A percentile compares a stretch with the other conserved stretches of the same genome.
These are phyloP conservation scores for Rhinocladiella mackenziei DNA, from an alignment of 2,329 filamentous ascomycete species.

Conservation along the genomic window DNA sequence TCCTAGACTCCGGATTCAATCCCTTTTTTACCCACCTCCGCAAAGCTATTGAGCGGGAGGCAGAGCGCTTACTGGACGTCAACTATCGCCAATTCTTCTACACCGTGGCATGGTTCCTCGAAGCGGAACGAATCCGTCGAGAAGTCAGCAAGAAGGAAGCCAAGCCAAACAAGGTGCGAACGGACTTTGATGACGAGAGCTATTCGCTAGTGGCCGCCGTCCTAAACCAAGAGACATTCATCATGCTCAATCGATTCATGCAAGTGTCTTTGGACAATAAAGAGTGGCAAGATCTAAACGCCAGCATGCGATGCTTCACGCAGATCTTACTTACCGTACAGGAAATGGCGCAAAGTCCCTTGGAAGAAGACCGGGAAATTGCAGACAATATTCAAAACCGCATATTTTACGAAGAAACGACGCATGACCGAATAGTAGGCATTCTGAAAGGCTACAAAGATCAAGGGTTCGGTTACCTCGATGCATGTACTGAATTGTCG, in stretches of 20 bases:
- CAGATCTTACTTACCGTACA: constrained; percentile 90
- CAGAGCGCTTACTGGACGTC: constrained; percentile 70
- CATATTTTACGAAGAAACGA: constrained; percentile 97
- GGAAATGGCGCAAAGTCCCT: constrained; percentile 77
- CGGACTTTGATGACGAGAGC: constrained; percentile 62
- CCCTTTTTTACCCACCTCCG: constrained; percentile 80
- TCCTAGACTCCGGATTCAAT: constrained; percentile 93
- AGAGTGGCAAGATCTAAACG: constrained; percentile 79
- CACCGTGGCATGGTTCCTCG: constrained; percentile 84
- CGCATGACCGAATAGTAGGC: constrained; percentile 78
- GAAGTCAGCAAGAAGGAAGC: constrained; percentile 53
- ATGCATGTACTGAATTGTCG: constrained; percentile 82
- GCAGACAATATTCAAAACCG: constrained; percentile 94
- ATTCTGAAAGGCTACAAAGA: constrained; percentile 85
- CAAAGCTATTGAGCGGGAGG: constrained; percentile 85
- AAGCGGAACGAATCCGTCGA: constrained; percentile 73
- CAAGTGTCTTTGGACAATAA: constrained; percentile 75
- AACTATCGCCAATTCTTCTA: constrained; percentile 89
- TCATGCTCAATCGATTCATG: constrained; percentile 79
- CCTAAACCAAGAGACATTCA: constrained; percentile 91
- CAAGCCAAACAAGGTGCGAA: constrained; percentile 45
- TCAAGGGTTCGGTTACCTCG: constrained; percentile 88
- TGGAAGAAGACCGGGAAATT: constrained; percentile 95
- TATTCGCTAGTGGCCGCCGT: constrained; percentile 87
- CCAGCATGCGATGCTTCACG: constrained; percentile 89